phyloP scores from a whole-genome alignment of 2,329 filamentous ascomycete genomes.

The Paecilomyces sp. region DNA sequence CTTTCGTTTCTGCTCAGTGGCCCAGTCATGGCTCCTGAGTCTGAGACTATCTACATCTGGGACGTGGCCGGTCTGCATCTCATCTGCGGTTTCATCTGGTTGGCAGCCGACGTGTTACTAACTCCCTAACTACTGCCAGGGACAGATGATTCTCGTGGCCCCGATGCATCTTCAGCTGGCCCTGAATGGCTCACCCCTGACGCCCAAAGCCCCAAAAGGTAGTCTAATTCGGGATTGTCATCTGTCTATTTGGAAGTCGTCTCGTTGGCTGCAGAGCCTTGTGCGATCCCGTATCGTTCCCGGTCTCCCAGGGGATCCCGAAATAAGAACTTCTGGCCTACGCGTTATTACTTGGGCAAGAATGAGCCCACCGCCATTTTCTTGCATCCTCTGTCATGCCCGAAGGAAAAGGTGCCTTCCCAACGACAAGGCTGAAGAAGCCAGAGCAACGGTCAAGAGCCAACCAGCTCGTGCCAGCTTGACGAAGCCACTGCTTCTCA shows the following conservation, averaged over 20 bases:
- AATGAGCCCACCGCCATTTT: neutral
- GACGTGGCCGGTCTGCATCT: neutral
- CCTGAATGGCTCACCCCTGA: neutral
- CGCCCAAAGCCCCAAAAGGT: neutral
- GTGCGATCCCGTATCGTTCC: neutral
- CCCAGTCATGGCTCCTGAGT: neutral
- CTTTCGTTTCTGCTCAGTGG: neutral
- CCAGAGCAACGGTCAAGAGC: neutral
- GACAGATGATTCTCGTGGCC: neutral
- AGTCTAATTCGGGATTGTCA: neutral
- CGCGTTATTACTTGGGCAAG: neutral
- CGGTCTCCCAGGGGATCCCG: neutral
- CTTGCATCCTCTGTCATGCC: neutral
- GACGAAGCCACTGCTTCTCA: neutral
- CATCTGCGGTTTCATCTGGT: neutral
- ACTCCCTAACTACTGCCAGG: neutral
- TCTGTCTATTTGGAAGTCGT: neutral
- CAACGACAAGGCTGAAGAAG: neutral
- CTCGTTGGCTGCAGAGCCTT: neutral
- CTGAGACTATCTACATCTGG: neutral
- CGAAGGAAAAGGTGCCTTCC: neutral
- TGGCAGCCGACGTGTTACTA: neutral
- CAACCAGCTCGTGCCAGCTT: neutral
- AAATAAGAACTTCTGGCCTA: neutral
- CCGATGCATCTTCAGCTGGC: neutral